A percentile compares a stretch with the other conserved stretches of the same genome.
These are phyloP conservation scores for Serendipita indica DNA, from an alignment of 768 basidiomycete species.

Conservation along the genomic window DNA sequence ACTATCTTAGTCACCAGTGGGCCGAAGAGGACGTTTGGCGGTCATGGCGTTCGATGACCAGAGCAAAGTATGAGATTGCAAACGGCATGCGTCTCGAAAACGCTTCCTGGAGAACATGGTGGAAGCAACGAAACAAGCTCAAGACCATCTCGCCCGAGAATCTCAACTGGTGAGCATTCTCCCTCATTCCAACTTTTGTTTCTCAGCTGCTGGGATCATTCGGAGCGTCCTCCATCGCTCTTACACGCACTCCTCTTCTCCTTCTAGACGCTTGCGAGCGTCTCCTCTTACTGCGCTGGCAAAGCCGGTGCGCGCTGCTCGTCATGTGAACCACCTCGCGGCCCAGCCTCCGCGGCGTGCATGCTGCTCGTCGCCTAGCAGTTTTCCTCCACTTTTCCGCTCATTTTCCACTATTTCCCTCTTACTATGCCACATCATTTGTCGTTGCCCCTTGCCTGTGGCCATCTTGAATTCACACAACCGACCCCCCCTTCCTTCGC, in stretches of 20 bases:
- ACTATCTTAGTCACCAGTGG: conserved; percentile 60
- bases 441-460: neutral
- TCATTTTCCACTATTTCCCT: neutral
- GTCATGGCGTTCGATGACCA: conserved; percentile 96
- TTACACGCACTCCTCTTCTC: neutral
- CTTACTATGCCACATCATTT: neutral
- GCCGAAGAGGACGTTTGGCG: conserved; percentile 96
- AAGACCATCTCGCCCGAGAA: conserved; percentile 94
- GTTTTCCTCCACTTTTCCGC: neutral
- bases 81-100: conserved; percentile 94
- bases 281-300: neutral
- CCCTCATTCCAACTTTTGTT: neutral
- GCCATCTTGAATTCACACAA: no score
- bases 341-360: neutral
- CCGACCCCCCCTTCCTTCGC: neutral
- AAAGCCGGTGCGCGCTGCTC: neutral
- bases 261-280: neutral
- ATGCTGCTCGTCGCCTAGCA: neutral
- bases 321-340: conserved; percentile 10
- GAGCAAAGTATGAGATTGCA: conserved; percentile 94
- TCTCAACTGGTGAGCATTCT: conserved; percentile 76
- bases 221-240: neutral
- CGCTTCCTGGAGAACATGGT: conserved; percentile 98
- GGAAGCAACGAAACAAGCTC: conserved; percentile 95
- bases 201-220: neutral